Evolutionary conservation across 2,329 filamentous ascomycete genomes (phyloP).

Genomic region (Ophiocordyceps unilateralis): DNA sequence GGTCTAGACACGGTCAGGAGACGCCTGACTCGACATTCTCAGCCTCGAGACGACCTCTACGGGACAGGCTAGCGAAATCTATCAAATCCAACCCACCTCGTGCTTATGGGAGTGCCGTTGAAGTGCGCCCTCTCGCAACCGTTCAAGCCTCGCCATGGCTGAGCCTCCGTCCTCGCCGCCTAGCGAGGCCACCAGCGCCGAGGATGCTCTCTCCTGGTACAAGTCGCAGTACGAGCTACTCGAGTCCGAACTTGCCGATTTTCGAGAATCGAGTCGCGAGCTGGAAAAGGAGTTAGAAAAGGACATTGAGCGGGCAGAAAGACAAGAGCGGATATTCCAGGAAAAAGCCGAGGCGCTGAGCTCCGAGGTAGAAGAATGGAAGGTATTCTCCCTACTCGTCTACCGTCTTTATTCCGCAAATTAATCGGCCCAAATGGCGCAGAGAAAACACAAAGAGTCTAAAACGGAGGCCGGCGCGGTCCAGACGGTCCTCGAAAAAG

Average conservation of each 20-base stretch:
- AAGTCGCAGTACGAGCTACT: slow-evolving; percentile 90
- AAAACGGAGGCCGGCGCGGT: slow-evolving; percentile 74
- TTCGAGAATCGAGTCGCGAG: slow-evolving; percentile 85
- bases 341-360: slow-evolving; percentile 71
- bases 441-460: slow-evolving; percentile 93
- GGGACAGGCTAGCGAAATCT: too few species aligned
- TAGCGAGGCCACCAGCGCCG: slow-evolving; percentile 32
- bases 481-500: slow-evolving; percentile 80
- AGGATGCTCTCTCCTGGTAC: slow-evolving; percentile 82
- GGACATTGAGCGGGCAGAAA: slow-evolving; percentile 89
- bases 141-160: slow-evolving; percentile 22
- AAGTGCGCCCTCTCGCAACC: background rate
- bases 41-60: too few species aligned
- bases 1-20: background rate
- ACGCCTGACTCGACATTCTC: background rate
- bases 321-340: slow-evolving; percentile 69
- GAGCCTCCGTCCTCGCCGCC: slow-evolving; percentile 48
- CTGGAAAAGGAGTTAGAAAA: slow-evolving; percentile 89
- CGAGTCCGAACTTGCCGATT: slow-evolving; percentile 81
- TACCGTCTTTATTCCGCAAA: background rate
- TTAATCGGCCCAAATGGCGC: slow-evolving; percentile 4
- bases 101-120: background rate
- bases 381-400: slow-evolving; percentile 38
- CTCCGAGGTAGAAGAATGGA: slow-evolving; percentile 96
- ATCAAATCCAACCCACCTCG: too few species aligned